Base-by-base conservation (phyloP, 164 flowering plant species). In the Dillenia turbinata region DNA sequence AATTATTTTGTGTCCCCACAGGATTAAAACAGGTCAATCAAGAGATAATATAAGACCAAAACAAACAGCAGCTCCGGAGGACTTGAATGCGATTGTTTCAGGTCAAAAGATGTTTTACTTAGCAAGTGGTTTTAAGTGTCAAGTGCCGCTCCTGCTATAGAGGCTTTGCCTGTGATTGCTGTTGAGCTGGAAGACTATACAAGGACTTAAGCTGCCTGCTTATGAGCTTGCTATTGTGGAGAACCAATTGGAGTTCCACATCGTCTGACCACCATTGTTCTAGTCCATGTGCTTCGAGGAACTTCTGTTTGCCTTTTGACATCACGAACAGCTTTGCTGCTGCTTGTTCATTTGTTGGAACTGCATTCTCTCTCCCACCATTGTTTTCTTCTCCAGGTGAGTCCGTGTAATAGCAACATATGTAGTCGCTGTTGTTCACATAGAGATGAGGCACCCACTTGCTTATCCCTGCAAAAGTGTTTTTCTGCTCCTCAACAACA, bases 251-350 rank as follows among this genome's bases (percentile, higher is more conserved):
- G 52, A 94, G 86, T 53, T 91, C 90, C 79, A 87, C 67, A 48
- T 89, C 93, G 75, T 85, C 87, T 40, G 95, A 80, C 98, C 98
- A 94, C 98, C 98, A 94, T 46, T 94, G 97, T 72, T 91, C 90
- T 66, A 94, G 62, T 43, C 95, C 92, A 66, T 91, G 97, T 49
- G 98, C 97, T 74, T 94, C 95, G 11, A 85, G 75, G 71, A 94
- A 91, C 78, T 78, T 91, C 72, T 89, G 95, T 55, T 87, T 88
- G 13, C 96, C 98, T 67, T 89, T 94, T 0, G 91, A 86, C 75
- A 68, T 65, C 53, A 94, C 90, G 77, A 94, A 94, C 60, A 94
- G 71, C 78, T 89, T 94, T 1, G 97, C 91, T n/a, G 85, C 80
- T 4, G 55, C 70, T 13, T 77, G 75, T 12, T 64, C 77, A 12